A percentile compares a stretch with the other conserved stretches of the same genome.
phyloP scores from a whole-genome alignment of 192 early-diverging fungal genomes.

The Backusella luteola region DNA sequence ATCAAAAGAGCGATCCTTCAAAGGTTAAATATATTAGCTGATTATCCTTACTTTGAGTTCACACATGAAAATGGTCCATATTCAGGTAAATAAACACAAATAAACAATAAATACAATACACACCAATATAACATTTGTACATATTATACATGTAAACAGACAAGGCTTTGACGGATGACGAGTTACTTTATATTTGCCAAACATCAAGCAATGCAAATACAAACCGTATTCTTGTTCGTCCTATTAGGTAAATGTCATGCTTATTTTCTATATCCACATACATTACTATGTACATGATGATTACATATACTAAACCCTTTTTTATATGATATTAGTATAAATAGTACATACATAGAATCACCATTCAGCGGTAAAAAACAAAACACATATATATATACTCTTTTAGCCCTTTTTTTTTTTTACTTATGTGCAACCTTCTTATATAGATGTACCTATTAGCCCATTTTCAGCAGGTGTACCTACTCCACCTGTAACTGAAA shows the following conservation, averaged over 20 bases:
- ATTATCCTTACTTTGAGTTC: not conserved
- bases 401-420: not conserved
- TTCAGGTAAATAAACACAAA: not conserved
- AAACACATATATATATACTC: not conserved
- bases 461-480: not conserved
- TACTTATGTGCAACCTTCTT: slow-evolving; percentile 14
- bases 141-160: not conserved
- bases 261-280: not conserved
- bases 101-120: not conserved
- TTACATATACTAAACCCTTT: not conserved
- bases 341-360: not conserved
- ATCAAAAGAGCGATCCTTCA: slow-evolving; percentile 17
- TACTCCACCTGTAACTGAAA: not conserved
- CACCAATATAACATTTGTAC: not conserved
- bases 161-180: slow-evolving; percentile 13
- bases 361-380: not conserved
- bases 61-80: slow-evolving; percentile 8
- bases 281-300: not conserved
- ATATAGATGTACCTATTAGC: slow-evolving; percentile 1
- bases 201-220: slow-evolving; percentile 19
- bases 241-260: slow-evolving; percentile 3
- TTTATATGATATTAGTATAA: not conserved
- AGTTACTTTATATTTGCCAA: slow-evolving; percentile 26
- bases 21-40: not conserved
- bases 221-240: slow-evolving; percentile 21